Base-by-base conservation (phyloP, 2,329 filamentous ascomycete genomes). In the Metarhizium humberi region DNA sequence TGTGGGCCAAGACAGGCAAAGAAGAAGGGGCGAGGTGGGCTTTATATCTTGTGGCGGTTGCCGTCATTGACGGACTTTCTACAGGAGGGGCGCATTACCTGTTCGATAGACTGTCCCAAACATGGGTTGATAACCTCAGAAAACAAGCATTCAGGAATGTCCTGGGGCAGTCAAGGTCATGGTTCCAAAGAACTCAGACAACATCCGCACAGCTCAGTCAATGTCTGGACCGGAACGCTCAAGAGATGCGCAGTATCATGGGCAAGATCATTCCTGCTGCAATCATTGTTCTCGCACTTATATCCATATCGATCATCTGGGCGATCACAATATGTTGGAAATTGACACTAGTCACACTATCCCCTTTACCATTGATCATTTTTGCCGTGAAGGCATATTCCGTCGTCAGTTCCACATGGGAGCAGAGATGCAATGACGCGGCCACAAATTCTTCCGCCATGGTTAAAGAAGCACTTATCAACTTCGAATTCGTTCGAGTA, bases 221-320 rank as follows among this genome's bases (percentile, higher is more conserved):
- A 57, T 86, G 80, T 48, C 78, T 97, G 0, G 90, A 95, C 63
- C 81, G 87, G 16, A 88, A 90, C 62, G 88, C 87, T 0, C 91
- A 97, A 66, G 90, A 96, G 66, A 92, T 94, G 81, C 81, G 88
- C 8, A 91, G 89, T 61, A 73, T 97, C 0, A 77, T 95, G 0
- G 87, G 88, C 2, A 81, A 87, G 1, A 95, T 96, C 64, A 77
- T 86, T 0, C 86, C 87, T 1, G 82, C 87, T 53, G 69, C 87
- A 1, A 75, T 92, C 14, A 81, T 86, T 10, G 84, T 88, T 3
- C 65, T 76, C 0, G 70, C 82, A 52, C 92, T 95, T 78, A 77
- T 88, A 18, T 55, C 72, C 0, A 79, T 87, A n/a, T 84, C 89
- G 0, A 63, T 94, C 6, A 64, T 79, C 2, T 96, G 91, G 92